Evolutionary conservation across 768 basidiomycete genomes (phyloP), one percentile per base, ranked within the genome.

Genomic region (Suillus americanus): DNA sequence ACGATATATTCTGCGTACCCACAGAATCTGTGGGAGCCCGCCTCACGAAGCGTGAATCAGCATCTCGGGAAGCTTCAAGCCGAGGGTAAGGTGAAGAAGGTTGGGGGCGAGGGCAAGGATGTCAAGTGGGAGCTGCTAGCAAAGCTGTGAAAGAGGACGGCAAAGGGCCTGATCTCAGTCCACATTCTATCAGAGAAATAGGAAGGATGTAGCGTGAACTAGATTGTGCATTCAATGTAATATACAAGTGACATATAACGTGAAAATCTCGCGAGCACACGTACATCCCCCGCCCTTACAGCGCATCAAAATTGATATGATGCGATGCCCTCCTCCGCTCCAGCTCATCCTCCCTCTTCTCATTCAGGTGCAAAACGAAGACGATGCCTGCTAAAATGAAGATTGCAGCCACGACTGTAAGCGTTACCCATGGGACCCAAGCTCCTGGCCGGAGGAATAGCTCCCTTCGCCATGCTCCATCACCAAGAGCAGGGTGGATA

Each of bases 391-490:
- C 94, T 51, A 99, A 77, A 51, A 94, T 71, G 12, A 85, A 71
- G 60, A 90, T 93, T 14, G 89, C 86, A 3, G 83, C 86, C 9
- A 97, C 79, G 0, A 97, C 89, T 0, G 92, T 93, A 46, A 94
- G 78, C n/a, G 91, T 96, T 16, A 99, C 97, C 93, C 91, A 96
- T 2, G 95, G 94, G 66, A 98, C 95, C 95, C 96, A 99, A 71
- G 94, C 91, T 20, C 97, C 97, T 3, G 97, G 97, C 37, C 95
- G 80, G 69, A 99, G 79, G 74, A 94, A 99, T 66, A 99, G 78
- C 77, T 97, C 91, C 60, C 89, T 86, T 71, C 87, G 91, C 97
- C 97, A 99, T 30, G 73, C 38, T 8, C 75, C 69, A 16, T 83
- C 83, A 8, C 80, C 80, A 3, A 81, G 72, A 0, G 90, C 86